These are phyloP conservation scores for Blastomyces parvus DNA, from an alignment of 2,329 filamentous ascomycete species.

Conservation along the genomic window DNA sequence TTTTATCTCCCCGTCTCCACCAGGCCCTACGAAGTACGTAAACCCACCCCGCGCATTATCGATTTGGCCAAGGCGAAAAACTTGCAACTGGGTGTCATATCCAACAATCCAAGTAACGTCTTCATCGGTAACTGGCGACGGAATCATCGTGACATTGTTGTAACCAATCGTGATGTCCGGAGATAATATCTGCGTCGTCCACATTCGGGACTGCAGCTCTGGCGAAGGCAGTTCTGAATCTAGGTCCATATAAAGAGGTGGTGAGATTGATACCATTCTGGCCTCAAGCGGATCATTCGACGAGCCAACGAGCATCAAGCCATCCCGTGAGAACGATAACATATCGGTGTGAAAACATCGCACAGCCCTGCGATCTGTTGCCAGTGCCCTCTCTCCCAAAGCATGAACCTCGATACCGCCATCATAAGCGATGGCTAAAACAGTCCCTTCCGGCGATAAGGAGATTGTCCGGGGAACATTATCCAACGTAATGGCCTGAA, in stretches of 20 bases:
- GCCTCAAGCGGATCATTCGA: slow-evolving; percentile 56
- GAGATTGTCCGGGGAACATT: slow-evolving; percentile 69
- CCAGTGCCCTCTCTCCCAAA: slow-evolving; percentile 52
- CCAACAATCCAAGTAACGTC: slow-evolving; percentile 69
- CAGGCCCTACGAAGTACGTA: slow-evolving; percentile 67
- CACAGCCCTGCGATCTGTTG: slow-evolving; percentile 62
- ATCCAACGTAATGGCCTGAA: slow-evolving; percentile 67
- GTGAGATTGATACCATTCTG: slow-evolving; percentile 66
- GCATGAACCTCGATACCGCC: slow-evolving; percentile 84
- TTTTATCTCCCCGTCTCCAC: slow-evolving; percentile 36
- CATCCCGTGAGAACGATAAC: slow-evolving; percentile 66
- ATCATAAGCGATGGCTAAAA: slow-evolving; percentile 75
- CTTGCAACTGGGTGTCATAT: slow-evolving; percentile 66
- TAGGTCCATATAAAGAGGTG: slow-evolving; percentile 62
- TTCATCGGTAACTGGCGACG: slow-evolving; percentile 33
- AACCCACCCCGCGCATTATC: slow-evolving; percentile 67
- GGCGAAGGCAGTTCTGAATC: slow-evolving; percentile 41
- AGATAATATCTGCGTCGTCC: slow-evolving; percentile 79
- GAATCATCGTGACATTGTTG: slow-evolving; percentile 63
- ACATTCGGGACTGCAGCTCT: slow-evolving; percentile 62
- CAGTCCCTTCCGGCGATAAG: slow-evolving; percentile 69
- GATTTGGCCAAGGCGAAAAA: slow-evolving; percentile 65
- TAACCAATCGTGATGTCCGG: slow-evolving; percentile 71
- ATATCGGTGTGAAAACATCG: slow-evolving; percentile 69
- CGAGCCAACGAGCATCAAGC: slow-evolving; percentile 68